phyloP scores from a whole-genome alignment of 2,329 filamentous ascomycete genomes.

The Sclerotinia spermophila region DNA sequence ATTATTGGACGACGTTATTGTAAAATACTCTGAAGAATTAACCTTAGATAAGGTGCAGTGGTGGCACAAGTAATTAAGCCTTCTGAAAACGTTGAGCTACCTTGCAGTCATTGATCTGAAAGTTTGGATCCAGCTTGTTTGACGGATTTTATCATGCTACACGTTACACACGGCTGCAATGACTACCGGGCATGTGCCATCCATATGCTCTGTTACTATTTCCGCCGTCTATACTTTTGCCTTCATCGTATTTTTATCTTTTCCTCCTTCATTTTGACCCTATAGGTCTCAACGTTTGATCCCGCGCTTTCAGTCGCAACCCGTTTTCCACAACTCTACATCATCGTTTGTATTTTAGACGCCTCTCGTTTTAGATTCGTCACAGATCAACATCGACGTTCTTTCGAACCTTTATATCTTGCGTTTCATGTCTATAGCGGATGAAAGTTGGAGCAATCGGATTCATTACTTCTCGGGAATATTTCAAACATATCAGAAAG shows the following conservation, averaged over 20 bases:
- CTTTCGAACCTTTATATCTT: conserved; percentile 7
- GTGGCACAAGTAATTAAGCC: not conserved
- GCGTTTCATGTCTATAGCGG: conserved; percentile 8
- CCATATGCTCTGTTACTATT: conserved; percentile 58
- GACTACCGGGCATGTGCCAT: conserved; percentile 43
- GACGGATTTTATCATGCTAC: conserved; percentile 11
- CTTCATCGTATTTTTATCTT: conserved; percentile 47
- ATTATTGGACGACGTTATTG: conserved; percentile 7
- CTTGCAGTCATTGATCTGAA: not conserved
- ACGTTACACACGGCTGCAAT: conserved; percentile 16
- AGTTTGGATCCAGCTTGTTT: conserved; percentile 9
- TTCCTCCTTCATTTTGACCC: not conserved
- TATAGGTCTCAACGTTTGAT: not conserved
- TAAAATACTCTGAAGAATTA: conserved; percentile 1
- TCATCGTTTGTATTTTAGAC: not conserved
- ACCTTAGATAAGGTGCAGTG: not conserved
- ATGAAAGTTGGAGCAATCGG: not conserved
- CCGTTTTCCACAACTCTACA: conserved; percentile 1
- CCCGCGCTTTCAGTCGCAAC: conserved; percentile 1
- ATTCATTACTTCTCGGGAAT: not conserved
- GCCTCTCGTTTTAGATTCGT: not conserved
- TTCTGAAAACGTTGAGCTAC: conserved; percentile 9
- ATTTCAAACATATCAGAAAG: not conserved
- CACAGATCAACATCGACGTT: not conserved
- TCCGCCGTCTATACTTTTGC: not conserved